These are phyloP conservation scores for Malania oleifera DNA, from an alignment of 164 flowering plant genomes.

Conservation along the genomic window DNA sequence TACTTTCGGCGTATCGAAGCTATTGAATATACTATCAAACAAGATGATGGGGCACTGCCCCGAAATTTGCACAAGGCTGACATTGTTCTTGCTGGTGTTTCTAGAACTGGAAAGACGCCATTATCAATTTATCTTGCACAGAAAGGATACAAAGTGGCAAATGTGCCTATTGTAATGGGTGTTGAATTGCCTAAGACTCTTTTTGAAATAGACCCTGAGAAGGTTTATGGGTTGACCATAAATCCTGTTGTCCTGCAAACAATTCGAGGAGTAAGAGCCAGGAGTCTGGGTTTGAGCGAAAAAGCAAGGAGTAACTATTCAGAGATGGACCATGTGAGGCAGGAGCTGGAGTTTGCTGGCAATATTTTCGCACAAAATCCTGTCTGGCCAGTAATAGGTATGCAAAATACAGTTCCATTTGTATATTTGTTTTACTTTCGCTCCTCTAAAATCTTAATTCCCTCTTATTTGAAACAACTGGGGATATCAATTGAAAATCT, in stretches of 20 bases:
- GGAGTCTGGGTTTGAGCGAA: slow-evolving; percentile 50
- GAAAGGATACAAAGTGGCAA: slow-evolving; percentile 88
- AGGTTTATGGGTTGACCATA: slow-evolving; percentile 76
- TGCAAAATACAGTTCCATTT: slow-evolving; percentile 9
- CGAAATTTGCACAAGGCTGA: slow-evolving; percentile 66
- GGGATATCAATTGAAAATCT: not conserved
- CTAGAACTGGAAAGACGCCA: slow-evolving; percentile 92
- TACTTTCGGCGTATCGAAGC: slow-evolving; percentile 83
- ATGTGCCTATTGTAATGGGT: slow-evolving; percentile 81
- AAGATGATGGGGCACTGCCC: slow-evolving; percentile 91
- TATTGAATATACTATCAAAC: slow-evolving; percentile 87
- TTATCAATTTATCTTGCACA: slow-evolving; percentile 78
- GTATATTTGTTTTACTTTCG: not conserved
- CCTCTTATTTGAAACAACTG: not conserved
- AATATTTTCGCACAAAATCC: slow-evolving; percentile 69
- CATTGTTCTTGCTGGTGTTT: slow-evolving; percentile 79
- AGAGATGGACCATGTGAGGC: slow-evolving; percentile 69
- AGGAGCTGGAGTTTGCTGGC: slow-evolving; percentile 65
- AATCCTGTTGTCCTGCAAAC: slow-evolving; percentile 66
- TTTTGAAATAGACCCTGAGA: slow-evolving; percentile 60
- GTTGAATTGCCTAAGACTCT: slow-evolving; percentile 55
- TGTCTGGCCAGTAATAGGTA: slow-evolving; percentile 87
- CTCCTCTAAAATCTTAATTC: not conserved
- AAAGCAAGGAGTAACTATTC: slow-evolving; percentile 51
- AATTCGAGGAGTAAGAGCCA: slow-evolving; percentile 71